A percentile compares a stretch with the other conserved stretches of the same genome.
Evolutionary conservation across 345 rosid species (phyloP).

Genomic region (Nasturtium officinale): DNA sequence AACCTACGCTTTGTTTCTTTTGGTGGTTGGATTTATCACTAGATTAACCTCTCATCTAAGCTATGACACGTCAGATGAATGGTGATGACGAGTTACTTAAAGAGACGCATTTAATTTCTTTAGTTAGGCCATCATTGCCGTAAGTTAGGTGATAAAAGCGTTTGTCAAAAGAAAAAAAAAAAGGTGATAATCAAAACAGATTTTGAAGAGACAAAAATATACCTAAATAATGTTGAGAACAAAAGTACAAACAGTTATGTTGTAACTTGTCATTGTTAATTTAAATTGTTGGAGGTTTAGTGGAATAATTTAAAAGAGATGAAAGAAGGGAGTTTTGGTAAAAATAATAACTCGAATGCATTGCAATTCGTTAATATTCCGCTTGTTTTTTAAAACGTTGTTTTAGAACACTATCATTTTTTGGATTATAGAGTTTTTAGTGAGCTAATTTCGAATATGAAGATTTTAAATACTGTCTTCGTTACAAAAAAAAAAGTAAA

Average conservation of each 20-base stretch:
- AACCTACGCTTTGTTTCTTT: constrained; percentile 10
- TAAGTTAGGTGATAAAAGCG: constrained; percentile 10
- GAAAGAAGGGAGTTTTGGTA: background rate
- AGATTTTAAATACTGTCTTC: background rate
- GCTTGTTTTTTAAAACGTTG: no score
- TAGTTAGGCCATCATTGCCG: constrained; percentile 17
- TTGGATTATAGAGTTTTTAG: background rate
- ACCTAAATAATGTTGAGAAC: constrained; percentile 3
- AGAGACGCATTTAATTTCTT: constrained; percentile 7
- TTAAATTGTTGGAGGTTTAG: background rate
- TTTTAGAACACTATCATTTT: background rate
- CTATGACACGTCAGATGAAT: constrained; percentile 30
- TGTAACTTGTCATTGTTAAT: background rate
- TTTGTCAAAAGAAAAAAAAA: constrained; percentile 7
- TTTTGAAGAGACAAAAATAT: constrained; percentile 9
- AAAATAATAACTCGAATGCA: background rate
- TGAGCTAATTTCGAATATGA: background rate
- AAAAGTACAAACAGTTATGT: background rate
- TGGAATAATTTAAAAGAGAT: background rate
- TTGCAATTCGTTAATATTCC: background rate
- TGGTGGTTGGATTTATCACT: constrained; percentile 33
- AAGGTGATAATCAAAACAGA: constrained; percentile 8
- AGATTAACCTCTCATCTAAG: constrained; percentile 8
- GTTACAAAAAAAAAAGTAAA: background rate
- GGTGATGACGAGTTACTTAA: background rate